Evolutionary conservation across 306 rosid species (phyloP).

Genomic region (Casuarina glauca): DNA sequence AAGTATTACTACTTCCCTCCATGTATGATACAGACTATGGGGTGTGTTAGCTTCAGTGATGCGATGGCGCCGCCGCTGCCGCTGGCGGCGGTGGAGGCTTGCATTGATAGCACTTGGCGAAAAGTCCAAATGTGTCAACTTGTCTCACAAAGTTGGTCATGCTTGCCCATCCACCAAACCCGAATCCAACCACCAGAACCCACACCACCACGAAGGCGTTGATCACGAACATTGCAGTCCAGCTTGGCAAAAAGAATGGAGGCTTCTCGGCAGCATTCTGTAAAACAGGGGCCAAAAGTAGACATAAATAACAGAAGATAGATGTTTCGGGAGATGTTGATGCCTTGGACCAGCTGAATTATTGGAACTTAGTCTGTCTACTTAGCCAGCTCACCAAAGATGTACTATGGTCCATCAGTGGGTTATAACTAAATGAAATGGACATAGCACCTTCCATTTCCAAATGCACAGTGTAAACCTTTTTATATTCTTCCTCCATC

Average conservation of each 20-base stretch:
- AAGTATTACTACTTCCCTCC: constrained; percentile 57
- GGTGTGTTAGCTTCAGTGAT: constrained; percentile 35
- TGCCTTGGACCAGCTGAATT: constrained; percentile 8
- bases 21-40: constrained; percentile 60
- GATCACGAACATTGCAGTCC: constrained; percentile 77
- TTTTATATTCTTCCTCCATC: constrained; percentile 43
- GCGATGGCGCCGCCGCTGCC: constrained; percentile 38
- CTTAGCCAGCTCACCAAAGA: constrained; percentile 41
- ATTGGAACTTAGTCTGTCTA: constrained; percentile 29
- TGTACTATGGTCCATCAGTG: constrained; percentile 39
- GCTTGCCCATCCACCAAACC: constrained; percentile 99
- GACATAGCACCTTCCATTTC: constrained; percentile 74
- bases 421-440: constrained; percentile 66
- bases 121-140: constrained; percentile 84
- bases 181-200: constrained; percentile 85
- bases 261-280: constrained; percentile 97
- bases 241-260: constrained; percentile 78
- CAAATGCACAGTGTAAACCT: constrained; percentile 59
- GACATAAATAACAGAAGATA: neutral
- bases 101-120: constrained; percentile 98
- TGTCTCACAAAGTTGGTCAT: constrained; percentile 76
- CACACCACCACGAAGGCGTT: constrained; percentile 75
- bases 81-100: constrained; percentile 45
- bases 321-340: no score
- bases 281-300: neutral